Base-by-base conservation (phyloP, 495 filamentous ascomycete genomes). In the Echria macrotheca region DNA sequence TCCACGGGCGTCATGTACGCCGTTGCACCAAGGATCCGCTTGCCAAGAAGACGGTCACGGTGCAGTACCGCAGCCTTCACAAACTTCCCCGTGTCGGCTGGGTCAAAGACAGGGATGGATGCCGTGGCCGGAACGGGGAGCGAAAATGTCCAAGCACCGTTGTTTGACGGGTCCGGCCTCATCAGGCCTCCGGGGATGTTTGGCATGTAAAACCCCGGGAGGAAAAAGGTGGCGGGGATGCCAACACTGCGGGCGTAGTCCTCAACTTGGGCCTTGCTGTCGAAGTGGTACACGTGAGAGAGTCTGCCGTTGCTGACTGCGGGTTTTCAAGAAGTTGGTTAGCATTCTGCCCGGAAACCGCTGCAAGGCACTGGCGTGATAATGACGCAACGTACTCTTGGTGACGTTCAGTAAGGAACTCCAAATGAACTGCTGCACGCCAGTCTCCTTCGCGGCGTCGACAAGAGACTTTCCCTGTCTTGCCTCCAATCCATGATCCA, bases 201-300 rank as follows among this genome's bases (percentile, higher is more conserved):
- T 50, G 65, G 66, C 80, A 82, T 83, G 68, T 75, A 85, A 54
- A 73, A 74, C 11, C 77, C 82, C 2, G 78, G 71, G 29, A 78
- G 53, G 53, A 83, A 71, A 56, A 77, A 83, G 0, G 75, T 78
- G 48, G 72, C 68, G 0, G 71, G 69, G 12, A 86, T 56, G 10
- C 65, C 71, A 9, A 66, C 42, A 1, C 32, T 9, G 31, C 70
- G 66, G 44, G 83, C 74, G 59, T 85, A 84, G 14, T 76, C 62
- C 38, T 79, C 81, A 7, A 85, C 69, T 1, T 69, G 50, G 17
- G 79, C 78, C 60, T 85, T 86, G 49, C 57, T 54, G 60, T 85
- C 81, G 54, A 84, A 87, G 59, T 84, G 80, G 22, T 69, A 60
- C 22, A 85, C 73, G 45, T 79, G 56, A n/a, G 61, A 43, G 9